Percentiles rank a stretch among this genome's conserved stretches.
phyloP scores from a whole-genome alignment of 2,329 filamentous ascomycete genomes.

The Chrysoporthe deuterocubensis region DNA sequence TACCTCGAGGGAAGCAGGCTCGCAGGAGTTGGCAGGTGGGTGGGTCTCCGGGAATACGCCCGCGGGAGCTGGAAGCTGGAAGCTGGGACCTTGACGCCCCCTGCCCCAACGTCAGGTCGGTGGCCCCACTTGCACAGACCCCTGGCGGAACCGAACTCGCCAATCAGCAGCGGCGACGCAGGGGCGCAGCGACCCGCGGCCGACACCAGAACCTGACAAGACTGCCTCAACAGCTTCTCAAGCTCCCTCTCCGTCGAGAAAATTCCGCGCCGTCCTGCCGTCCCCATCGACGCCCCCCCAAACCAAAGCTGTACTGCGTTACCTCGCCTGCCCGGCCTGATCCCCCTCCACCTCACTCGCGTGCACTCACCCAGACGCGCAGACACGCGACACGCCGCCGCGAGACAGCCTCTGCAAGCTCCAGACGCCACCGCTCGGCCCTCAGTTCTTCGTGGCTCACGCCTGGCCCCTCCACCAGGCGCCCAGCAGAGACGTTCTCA shows the following conservation, averaged over 20 bases:
- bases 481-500: neutral
- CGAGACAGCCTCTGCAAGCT: neutral
- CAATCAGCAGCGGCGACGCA: conserved; percentile 2
- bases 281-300: conserved; percentile 10
- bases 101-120: neutral
- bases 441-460: neutral
- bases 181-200: neutral
- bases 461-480: conserved; percentile 1
- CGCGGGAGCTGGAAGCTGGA: neutral
- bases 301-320: conserved; percentile 18
- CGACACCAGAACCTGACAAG: neutral
- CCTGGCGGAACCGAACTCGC: neutral
- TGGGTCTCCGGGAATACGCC: neutral
- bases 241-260: conserved; percentile 16
- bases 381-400: conserved; percentile 5
- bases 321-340: conserved; percentile 11
- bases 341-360: conserved; percentile 15
- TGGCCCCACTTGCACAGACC: neutral
- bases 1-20: neutral
- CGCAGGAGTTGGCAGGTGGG: neutral
- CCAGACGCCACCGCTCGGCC: neutral
- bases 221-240: neutral
- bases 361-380: conserved; percentile 7
- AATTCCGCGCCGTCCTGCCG: conserved; percentile 24
- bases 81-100: neutral